These are phyloP conservation scores for Pyrenopolyporus hunteri DNA, from an alignment of 495 filamentous ascomycete species.

Conservation along the genomic window DNA sequence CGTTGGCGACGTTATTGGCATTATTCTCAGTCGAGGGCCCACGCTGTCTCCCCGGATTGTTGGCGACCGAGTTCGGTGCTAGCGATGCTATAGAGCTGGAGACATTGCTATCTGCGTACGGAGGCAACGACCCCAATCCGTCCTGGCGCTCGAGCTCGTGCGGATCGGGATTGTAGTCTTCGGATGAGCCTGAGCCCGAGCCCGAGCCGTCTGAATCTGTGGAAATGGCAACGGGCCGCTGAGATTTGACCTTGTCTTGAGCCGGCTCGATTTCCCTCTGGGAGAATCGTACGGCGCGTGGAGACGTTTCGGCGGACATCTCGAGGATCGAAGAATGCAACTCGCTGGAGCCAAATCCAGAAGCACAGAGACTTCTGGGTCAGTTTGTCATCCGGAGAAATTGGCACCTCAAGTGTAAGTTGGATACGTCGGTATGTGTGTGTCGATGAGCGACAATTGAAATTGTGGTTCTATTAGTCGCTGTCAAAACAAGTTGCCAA, in stretches of 20 bases:
- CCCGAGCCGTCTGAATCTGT: conserved; percentile 70
- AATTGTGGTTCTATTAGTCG: conserved; percentile 11
- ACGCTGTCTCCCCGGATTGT: conserved; percentile 47
- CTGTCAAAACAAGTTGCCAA: conserved; percentile 33
- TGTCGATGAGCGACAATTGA: conserved; percentile 19
- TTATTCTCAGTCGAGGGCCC: conserved; percentile 1
- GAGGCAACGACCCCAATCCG: conserved; percentile 50
- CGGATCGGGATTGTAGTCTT: conserved; percentile 60
- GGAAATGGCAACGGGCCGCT: conserved; percentile 55
- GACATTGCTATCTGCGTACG: conserved; percentile 47
- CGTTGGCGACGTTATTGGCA: conserved; percentile 32
- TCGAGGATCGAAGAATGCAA: conserved; percentile 16
- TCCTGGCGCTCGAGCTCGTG: conserved; percentile 55
- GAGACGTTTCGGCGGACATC: conserved; percentile 56
- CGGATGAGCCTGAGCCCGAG: conserved; percentile 67
- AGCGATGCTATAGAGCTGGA: conserved; percentile 46
- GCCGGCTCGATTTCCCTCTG: conserved; percentile 45
- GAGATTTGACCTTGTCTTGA: conserved; percentile 47
- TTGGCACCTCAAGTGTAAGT: not conserved
- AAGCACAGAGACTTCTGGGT: conserved; percentile 16
- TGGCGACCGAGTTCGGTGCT: conserved; percentile 47
- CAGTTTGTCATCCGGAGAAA: conserved; percentile 21
- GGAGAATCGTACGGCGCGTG: conserved; percentile 60
- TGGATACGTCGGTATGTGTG: not conserved
- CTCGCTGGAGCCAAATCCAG: conserved; percentile 32